These are phyloP conservation scores for Colletotrichum australisinense DNA, from an alignment of 2,329 filamentous ascomycete species.

Conservation along the genomic window DNA sequence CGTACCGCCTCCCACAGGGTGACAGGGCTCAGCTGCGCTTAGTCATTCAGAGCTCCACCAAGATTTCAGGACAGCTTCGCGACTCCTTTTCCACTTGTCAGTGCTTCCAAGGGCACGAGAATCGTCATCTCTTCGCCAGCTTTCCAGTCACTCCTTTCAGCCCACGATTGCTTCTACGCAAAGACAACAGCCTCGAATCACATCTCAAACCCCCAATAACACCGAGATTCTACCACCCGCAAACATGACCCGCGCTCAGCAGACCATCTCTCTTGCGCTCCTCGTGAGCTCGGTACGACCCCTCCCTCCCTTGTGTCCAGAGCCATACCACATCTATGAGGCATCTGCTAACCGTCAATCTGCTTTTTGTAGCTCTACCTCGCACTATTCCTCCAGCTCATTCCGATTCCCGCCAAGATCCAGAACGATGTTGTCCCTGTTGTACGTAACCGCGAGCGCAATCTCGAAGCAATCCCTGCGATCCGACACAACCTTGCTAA, in stretches of 20 bases:
- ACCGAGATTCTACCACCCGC: slow-evolving; percentile 13
- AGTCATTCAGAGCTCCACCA: slow-evolving; percentile 3
- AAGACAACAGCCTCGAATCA: no score
- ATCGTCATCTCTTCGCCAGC: slow-evolving; percentile 21
- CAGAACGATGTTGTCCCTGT: slow-evolving; percentile 90
- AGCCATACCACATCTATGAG: not conserved
- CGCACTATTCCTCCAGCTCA: slow-evolving; percentile 83
- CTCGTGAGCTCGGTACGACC: slow-evolving; percentile 84
- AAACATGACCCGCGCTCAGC: slow-evolving; percentile 93
- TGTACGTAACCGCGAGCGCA: slow-evolving; percentile 64
- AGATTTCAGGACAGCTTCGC: slow-evolving; percentile 35
- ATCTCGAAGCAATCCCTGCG: not conserved
- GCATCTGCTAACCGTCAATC: slow-evolving; percentile 35
- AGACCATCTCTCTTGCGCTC: slow-evolving; percentile 89
- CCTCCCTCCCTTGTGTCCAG: not conserved
- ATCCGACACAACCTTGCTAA: slow-evolving; percentile 10
- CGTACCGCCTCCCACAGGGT: no score
- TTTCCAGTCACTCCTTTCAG: slow-evolving; percentile 28
- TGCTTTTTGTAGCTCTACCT: slow-evolving; percentile 80
- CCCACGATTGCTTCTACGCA: not conserved
- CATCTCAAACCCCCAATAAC: not conserved
- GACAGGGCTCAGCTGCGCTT: not conserved
- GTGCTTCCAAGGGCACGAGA: slow-evolving; percentile 1
- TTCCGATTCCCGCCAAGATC: slow-evolving; percentile 81
- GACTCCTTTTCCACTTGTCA: slow-evolving; percentile 35